Percentiles rank a stretch among this genome's conserved stretches.
Conservation (phyloP, 1,284 basidiomycete genomes). For the Xanthoconium separans region DNA sequence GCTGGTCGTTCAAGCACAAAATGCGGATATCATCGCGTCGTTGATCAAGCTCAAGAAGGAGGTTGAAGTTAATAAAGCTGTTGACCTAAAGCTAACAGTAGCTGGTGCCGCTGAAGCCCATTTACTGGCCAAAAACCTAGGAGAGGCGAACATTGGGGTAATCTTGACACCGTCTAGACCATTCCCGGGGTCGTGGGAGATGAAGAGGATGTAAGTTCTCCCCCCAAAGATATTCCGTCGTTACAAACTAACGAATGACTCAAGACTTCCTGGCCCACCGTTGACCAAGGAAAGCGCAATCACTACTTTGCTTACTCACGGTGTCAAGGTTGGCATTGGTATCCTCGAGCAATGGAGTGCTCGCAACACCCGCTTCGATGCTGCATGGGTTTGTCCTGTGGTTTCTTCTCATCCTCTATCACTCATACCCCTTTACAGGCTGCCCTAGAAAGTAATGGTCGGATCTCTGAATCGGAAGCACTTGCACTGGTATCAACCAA, state of each 20-base stretch:
- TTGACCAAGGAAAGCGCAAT: constrained; percentile 67
- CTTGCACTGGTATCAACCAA: constrained; percentile 28
- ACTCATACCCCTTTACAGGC: constrained; percentile 15
- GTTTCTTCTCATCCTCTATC: not conserved
- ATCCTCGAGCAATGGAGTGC: constrained; percentile 51
- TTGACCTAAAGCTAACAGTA: constrained; percentile 54
- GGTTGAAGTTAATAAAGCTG: constrained; percentile 47
- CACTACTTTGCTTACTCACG: constrained; percentile 58
- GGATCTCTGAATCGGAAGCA: constrained; percentile 32
- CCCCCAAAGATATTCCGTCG: not conserved
- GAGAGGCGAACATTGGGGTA: constrained; percentile 70
- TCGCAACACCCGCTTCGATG: constrained; percentile 62
- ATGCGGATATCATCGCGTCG: constrained; percentile 79
- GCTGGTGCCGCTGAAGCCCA: constrained; percentile 77
- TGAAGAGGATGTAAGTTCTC: constrained; percentile 44
- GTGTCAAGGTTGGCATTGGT: constrained; percentile 77
- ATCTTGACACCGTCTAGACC: constrained; percentile 61
- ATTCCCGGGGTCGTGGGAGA: constrained; percentile 62
- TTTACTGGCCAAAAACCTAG: constrained; percentile 74
- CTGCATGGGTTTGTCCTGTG: constrained; percentile 21
- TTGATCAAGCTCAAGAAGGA: constrained; percentile 78
- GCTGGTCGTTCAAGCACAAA: constrained; percentile 56
- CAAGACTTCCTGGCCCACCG: constrained; percentile 72
- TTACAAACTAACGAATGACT: not conserved
- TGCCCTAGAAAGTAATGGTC: constrained; percentile 20